A percentile compares a stretch with the other conserved stretches of the same genome.
These are phyloP conservation scores for Colletotrichum neosansevieriae DNA, from an alignment of 2,329 filamentous ascomycete species.

Conservation along the genomic window DNA sequence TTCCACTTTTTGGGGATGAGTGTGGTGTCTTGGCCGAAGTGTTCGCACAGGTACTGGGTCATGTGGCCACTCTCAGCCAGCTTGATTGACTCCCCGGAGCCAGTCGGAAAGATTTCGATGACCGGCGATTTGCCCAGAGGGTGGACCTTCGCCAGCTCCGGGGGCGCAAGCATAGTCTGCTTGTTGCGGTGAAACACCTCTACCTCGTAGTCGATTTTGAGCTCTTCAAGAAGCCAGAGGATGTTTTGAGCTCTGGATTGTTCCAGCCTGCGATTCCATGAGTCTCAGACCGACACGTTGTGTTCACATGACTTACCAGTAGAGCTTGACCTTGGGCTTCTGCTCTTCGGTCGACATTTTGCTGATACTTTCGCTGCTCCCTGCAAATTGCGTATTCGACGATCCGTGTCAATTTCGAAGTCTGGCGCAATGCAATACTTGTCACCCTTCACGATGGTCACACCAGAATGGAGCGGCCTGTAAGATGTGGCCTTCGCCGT, in stretches of 20 bases:
- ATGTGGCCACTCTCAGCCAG: conserved; percentile 88
- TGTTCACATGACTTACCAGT: conserved; percentile 63
- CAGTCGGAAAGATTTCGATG: conserved; percentile 70
- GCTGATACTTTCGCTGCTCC: neutral
- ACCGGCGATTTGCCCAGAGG: conserved; percentile 90
- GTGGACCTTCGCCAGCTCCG: conserved; percentile 81
- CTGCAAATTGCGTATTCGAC: too few species aligned
- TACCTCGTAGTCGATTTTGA: conserved; percentile 82
- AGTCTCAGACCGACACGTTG: neutral
- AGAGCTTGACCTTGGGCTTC: conserved; percentile 69
- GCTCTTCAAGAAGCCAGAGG: conserved; percentile 87
- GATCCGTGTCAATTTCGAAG: too few species aligned
- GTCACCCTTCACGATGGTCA: neutral
- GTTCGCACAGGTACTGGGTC: conserved; percentile 83
- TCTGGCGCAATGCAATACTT: neutral
- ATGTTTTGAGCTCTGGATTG: conserved; percentile 86
- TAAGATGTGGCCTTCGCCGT: neutral
- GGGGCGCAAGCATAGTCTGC: conserved; percentile 75
- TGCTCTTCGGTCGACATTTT: conserved; percentile 44
- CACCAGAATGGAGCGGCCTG: neutral
- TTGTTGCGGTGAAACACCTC: conserved; percentile 79
- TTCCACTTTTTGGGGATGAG: conserved; percentile 67
- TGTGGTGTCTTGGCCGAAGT: conserved; percentile 60
- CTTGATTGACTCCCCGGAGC: conserved; percentile 62
- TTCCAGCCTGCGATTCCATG: conserved; percentile 74